A percentile compares a stretch with the other conserved stretches of the same genome.
Evolutionary conservation across 2,329 filamentous ascomycete species (phyloP).

Genomic region (Ophiocordyceps camponoti-leonardi): DNA sequence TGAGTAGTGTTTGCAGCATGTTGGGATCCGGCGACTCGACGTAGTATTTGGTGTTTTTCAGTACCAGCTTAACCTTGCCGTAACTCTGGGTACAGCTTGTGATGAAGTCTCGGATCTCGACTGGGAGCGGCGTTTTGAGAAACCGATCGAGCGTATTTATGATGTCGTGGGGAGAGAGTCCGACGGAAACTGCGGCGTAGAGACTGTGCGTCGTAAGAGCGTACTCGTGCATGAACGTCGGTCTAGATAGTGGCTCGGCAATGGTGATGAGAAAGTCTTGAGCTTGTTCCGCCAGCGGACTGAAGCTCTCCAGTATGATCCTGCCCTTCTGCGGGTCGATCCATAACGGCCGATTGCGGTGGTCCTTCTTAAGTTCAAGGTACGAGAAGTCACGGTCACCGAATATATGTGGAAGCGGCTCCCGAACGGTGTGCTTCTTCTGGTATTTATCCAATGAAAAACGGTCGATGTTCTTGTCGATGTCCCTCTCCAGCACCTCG

Average conservation of each 20-base stretch:
- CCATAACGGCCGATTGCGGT: slow-evolving; percentile 80
- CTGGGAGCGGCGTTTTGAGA: slow-evolving; percentile 73
- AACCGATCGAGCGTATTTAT: slow-evolving; percentile 76
- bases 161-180: slow-evolving; percentile 77
- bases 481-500: slow-evolving; percentile 32
- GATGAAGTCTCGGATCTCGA: slow-evolving; percentile 67
- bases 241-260: slow-evolving; percentile 79
- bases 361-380: slow-evolving; percentile 70
- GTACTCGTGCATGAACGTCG: slow-evolving; percentile 87
- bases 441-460: slow-evolving; percentile 38
- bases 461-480: slow-evolving; percentile 41
- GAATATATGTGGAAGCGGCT: slow-evolving; percentile 29
- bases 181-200: slow-evolving; percentile 89
- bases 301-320: slow-evolving; percentile 91
- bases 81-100: slow-evolving; percentile 70
- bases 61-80: slow-evolving; percentile 85
- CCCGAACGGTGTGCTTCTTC: slow-evolving; percentile 23
- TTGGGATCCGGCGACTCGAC: slow-evolving; percentile 81
- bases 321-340: slow-evolving; percentile 75
- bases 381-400: slow-evolving; percentile 58
- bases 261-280: slow-evolving; percentile 95
- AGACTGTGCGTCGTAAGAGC: slow-evolving; percentile 80
- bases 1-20: slow-evolving; percentile 72
- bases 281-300: slow-evolving; percentile 66
- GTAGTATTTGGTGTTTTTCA: slow-evolving; percentile 89